Percentiles rank a stretch among this genome's conserved stretches.
Conservation (phyloP, 306 rosid species). For the Prunus davidiana region DNA sequence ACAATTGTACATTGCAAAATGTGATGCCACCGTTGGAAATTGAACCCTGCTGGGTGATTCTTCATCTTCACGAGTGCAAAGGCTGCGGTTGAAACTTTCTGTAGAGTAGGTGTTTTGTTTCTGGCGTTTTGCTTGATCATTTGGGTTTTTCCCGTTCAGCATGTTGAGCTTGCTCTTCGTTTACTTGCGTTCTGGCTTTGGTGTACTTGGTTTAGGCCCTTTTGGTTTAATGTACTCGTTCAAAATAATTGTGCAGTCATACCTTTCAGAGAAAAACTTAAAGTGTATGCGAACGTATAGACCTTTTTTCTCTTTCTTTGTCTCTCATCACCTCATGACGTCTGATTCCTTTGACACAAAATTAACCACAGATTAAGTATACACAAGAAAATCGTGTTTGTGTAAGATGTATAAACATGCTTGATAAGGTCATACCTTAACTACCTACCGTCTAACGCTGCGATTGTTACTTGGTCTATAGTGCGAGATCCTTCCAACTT, state of each 20-base stretch:
- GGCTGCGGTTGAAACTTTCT: no score
- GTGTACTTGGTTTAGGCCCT: no score
- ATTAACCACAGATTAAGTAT: background rate
- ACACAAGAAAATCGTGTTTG: background rate
- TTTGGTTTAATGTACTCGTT: no score
- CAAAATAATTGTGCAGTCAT: background rate
- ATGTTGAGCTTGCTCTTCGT: no score
- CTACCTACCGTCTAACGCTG: conserved; percentile 66
- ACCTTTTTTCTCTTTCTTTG: background rate
- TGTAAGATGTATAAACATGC: conserved; percentile 22
- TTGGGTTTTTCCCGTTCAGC: no score
- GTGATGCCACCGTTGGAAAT: no score
- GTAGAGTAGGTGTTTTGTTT: no score
- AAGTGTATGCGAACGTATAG: background rate
- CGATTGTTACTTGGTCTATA: conserved; percentile 72
- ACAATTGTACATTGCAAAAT: background rate
- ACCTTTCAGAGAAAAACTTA: background rate
- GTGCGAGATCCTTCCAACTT: conserved; percentile 55
- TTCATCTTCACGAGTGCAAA: no score
- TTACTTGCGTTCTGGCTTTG: no score
- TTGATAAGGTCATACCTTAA: conserved; percentile 6
- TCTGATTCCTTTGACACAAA: background rate
- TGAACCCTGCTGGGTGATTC: no score
- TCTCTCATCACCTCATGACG: background rate
- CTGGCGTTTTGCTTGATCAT: no score